Conservation (phyloP, 371 early-diverging fungal genomes). For the Mucor saturninus region DNA sequence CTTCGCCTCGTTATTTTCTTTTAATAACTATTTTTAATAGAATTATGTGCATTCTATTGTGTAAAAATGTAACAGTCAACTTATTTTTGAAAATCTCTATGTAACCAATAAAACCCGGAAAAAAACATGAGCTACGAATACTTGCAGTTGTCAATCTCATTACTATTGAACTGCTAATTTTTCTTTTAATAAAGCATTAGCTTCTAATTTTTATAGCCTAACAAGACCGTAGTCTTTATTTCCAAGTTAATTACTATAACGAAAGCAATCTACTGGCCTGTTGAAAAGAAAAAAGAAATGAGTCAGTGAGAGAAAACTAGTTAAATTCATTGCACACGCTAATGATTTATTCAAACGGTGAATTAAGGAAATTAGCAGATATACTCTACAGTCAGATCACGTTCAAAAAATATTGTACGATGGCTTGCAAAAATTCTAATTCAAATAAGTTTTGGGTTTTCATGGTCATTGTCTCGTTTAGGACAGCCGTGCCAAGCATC, state of each 20-base stretch:
- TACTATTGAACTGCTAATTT: no score
- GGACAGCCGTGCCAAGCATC: conserved; percentile 3
- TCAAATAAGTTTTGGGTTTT: neutral
- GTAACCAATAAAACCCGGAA: neutral
- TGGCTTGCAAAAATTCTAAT: neutral
- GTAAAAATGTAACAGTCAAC: neutral
- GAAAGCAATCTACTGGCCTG: no score
- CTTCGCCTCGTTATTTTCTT: neutral
- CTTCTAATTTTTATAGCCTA: no score
- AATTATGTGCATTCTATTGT: neutral
- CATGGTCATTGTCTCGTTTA: conserved; percentile 6
- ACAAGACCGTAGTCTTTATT: no score
- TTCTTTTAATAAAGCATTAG: no score
- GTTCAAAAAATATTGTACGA: neutral
- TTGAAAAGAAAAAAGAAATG: no score
- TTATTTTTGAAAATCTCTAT: conserved; percentile 4
- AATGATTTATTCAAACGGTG: neutral
- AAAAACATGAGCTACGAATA: neutral
- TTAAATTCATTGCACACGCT: no score
- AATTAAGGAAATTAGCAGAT: neutral
- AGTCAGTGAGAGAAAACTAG: no score
- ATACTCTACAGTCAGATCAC: neutral
- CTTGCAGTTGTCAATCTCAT: neutral
- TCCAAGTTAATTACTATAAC: no score
- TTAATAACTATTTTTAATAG: conserved; percentile 1